Base-by-base conservation (phyloP, 805 yeast species). In the Spathaspora arborariae region DNA sequence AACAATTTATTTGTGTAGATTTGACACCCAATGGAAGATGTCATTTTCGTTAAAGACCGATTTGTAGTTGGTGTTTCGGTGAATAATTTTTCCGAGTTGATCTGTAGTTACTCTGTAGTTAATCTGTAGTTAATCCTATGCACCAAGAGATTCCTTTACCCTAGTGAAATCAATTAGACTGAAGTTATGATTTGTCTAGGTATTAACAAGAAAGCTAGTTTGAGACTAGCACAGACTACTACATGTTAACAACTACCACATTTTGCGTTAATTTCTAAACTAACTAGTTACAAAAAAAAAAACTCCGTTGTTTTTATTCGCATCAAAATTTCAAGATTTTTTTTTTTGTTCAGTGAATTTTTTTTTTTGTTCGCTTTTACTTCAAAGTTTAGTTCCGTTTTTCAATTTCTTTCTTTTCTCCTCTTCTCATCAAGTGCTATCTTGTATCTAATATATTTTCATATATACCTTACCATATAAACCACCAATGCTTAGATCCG, bases 401-500 rank as follows among this genome's bases (percentile, higher is more conserved):
- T 30, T n/a, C 35, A n/a, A 13, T 30, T 30, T 15, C 18, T 15
- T 27, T 30, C 35, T 30, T 16, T 30, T 13, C 35, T 30, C 35
- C 18, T 15, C 18, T 30, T 30, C 35, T 30, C 35, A 30, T 30
- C 35, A 30, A 30, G 35, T 30, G 35, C 35, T 30, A n/a, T 30
- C 35, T 30, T 30, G 35, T 16, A 30, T 30, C 35, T 7, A 8
- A 30, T 24, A 24, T 24, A 24, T 24, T 24, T 13, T 24, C 27
- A 13, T 24, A 30, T 30, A 30, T 30, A 30, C 35, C 35, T 3
- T 4, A 30, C 35, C 35, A 30, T 16, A 30, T 30, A 30, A n/a
- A 13, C 35, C 35, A 30, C 35, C 34, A 44, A 51, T 51, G 54
- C 45, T 51, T 33, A 51, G 52, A 51, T 36, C 54, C 41, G 41